These are phyloP conservation scores for Firmiana major DNA, from an alignment of 345 rosid genomes.

Conservation along the genomic window DNA sequence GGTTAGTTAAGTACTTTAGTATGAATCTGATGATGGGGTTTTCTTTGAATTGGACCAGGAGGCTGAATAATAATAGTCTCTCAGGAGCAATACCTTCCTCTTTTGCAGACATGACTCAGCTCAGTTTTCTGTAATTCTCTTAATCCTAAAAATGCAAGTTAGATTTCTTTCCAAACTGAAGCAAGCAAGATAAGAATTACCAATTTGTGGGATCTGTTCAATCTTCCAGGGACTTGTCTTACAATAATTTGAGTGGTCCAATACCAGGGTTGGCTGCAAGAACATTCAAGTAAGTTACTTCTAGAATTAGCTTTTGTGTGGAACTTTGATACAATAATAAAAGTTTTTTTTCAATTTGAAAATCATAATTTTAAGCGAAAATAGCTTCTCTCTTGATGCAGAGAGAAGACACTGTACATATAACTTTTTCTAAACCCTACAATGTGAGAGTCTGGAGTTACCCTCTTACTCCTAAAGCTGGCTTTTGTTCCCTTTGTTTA, in stretches of 20 bases:
- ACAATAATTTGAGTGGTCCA: slow-evolving; percentile 59
- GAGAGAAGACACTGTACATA: too few relatives aligned
- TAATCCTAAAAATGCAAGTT: not conserved
- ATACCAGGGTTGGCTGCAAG: slow-evolving; percentile 44
- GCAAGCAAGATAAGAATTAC: not conserved
- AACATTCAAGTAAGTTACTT: slow-evolving; percentile 64
- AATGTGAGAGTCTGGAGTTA: too few relatives aligned
- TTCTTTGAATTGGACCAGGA: slow-evolving; percentile 43
- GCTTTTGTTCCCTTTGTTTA: slow-evolving; percentile 2
- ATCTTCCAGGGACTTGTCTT: slow-evolving; percentile 52
- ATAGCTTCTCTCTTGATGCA: too few relatives aligned
- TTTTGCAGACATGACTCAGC: slow-evolving; percentile 71
- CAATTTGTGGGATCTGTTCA: not conserved
- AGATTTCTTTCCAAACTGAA: not conserved
- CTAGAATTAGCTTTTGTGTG: too few relatives aligned
- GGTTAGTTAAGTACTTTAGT: not conserved
- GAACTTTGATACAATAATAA: too few relatives aligned
- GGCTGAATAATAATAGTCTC: slow-evolving; percentile 74
- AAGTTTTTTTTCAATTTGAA: too few relatives aligned
- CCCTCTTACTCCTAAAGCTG: too few relatives aligned
- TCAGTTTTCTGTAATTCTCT: slow-evolving; percentile 68
- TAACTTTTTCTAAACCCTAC: too few relatives aligned
- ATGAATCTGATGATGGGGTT: slow-evolving; percentile 2
- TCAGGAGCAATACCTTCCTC: slow-evolving; percentile 67
- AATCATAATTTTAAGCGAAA: too few relatives aligned